Conservation (phyloP, 2,329 filamentous ascomycete genomes). For the Dendryphion nanum region DNA sequence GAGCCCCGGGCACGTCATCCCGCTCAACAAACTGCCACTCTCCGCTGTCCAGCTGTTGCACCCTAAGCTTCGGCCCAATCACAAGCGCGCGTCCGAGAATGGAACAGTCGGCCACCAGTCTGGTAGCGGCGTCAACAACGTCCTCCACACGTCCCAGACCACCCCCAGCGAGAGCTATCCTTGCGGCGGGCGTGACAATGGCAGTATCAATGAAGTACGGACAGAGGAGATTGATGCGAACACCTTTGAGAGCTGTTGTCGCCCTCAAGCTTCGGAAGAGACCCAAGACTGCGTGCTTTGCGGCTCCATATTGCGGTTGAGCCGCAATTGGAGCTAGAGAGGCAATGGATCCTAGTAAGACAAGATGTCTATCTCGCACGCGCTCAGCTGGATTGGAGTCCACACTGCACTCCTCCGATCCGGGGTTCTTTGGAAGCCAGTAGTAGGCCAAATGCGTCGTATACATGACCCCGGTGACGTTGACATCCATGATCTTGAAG, state of each 20-base stretch:
- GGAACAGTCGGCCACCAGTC: slow-evolving; percentile 58
- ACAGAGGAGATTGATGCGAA: slow-evolving; percentile 65
- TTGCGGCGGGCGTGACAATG: slow-evolving; percentile 50
- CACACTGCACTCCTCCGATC: slow-evolving; percentile 36
- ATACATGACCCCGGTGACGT: slow-evolving; percentile 63
- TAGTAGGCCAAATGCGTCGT: slow-evolving; percentile 64
- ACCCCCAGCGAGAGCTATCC: slow-evolving; percentile 57
- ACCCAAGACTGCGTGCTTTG: slow-evolving; percentile 67
- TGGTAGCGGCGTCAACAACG: slow-evolving; percentile 63
- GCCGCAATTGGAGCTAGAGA: slow-evolving; percentile 45
- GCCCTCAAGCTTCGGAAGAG: slow-evolving; percentile 60
- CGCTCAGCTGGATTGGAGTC: slow-evolving; percentile 24
- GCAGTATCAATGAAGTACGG: slow-evolving; percentile 67
- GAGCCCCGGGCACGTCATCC: slow-evolving; percentile 25
- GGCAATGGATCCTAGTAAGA: slow-evolving; percentile 64
- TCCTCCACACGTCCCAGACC: slow-evolving; percentile 55
- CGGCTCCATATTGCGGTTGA: slow-evolving; percentile 56
- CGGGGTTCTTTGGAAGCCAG: slow-evolving; percentile 54
- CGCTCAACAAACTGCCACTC: slow-evolving; percentile 27
- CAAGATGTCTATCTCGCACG: slow-evolving; percentile 56
- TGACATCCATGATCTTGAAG: slow-evolving; percentile 59
- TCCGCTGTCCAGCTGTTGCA: slow-evolving; percentile 42
- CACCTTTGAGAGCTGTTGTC: slow-evolving; percentile 48
- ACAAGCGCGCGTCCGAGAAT: slow-evolving; percentile 59
- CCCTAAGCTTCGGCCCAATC: slow-evolving; percentile 56